Conservation (phyloP, 108 stramenopile species). For the Skeletonema tropicum region DNA sequence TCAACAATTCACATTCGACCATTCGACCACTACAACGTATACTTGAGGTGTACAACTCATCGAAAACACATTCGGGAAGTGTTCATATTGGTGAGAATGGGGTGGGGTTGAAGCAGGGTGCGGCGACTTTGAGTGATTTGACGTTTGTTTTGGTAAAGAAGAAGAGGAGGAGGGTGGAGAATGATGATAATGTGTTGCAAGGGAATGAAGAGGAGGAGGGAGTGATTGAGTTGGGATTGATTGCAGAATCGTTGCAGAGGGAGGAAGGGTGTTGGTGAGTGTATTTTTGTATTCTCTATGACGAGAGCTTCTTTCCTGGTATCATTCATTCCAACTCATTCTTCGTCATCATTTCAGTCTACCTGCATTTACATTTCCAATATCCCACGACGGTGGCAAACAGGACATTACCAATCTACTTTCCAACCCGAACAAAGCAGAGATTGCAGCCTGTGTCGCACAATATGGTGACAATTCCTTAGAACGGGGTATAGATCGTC, state of each 20-base stretch:
- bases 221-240: constrained; percentile 46
- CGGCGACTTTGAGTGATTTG: constrained; percentile 55
- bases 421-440: constrained; percentile 4
- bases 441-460: constrained; percentile 22
- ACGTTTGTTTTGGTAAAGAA: constrained; percentile 55
- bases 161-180: not conserved
- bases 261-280: constrained; percentile 46
- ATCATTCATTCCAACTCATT: too few relatives aligned
- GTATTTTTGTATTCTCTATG: not conserved
- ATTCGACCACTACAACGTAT: constrained; percentile 54
- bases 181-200: too few relatives aligned
- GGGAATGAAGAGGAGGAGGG: not conserved
- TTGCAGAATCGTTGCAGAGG: constrained; percentile 55
- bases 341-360: not conserved
- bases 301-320: too few relatives aligned
- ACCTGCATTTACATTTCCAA: constrained; percentile 25
- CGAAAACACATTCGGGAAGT: constrained; percentile 50
- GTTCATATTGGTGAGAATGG: constrained; percentile 74
- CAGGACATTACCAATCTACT: constrained; percentile 16
- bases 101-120: constrained; percentile 78
- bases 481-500: constrained; percentile 42
- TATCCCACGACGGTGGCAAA: constrained; percentile 16
- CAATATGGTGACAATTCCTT: constrained; percentile 23
- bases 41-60: constrained; percentile 66
- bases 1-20: constrained; percentile 52